Base-by-base conservation (phyloP, 495 filamentous ascomycete species). In the Daldinia decipiens region DNA sequence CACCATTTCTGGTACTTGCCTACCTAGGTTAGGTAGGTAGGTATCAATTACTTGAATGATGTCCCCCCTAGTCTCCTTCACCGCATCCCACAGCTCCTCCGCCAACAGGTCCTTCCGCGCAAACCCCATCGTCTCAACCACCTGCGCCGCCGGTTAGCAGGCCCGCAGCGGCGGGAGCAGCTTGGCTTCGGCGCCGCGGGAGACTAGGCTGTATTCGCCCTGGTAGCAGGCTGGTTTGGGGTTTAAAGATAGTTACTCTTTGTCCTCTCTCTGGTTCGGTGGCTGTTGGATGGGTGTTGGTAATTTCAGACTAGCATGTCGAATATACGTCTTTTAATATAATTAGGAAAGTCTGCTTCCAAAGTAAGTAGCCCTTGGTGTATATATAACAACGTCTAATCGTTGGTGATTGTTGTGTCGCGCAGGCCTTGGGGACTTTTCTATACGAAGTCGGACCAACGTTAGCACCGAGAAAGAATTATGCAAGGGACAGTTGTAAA, bases 81-180 rank as follows among this genome's bases (percentile, higher is more conserved):
- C 66, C 5, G 40, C 53, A 32, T 70, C 73, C 70, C 73, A 73
- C 1, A 73, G 36, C 17, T 62, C 62, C 21, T 70, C 62, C 8
- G 47, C 8, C 51, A 75, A 67, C 43, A 86, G 83, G 1, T 87
- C 89, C 36, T 81, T 81, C 38, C 79, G 78, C 4, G 86, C 65
- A 4, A 72, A 70, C 26, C 65, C 71, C 21, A 89, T 66, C 0
- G 85, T 90, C 74, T 87, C 73, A 27, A 81, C 72, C 15, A 90
- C 51, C 72, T 90, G 88, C 40, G 72, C 54, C 76, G 52, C 87
- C 87, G 1, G 79, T 76, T 7, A 87, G 70, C 54, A 86, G 85
- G 0, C 86, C 84, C 4, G 82, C 80, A 6, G 82, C 85, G 8
- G 68, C 39, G 24, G 68, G 67, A 86, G 74, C 2, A 87, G 75